Evolutionary conservation across 805 yeast genomes (phyloP), one percentile per base, ranked within the genome.

Genomic region (Wickerhamomyces tratensis): DNA sequence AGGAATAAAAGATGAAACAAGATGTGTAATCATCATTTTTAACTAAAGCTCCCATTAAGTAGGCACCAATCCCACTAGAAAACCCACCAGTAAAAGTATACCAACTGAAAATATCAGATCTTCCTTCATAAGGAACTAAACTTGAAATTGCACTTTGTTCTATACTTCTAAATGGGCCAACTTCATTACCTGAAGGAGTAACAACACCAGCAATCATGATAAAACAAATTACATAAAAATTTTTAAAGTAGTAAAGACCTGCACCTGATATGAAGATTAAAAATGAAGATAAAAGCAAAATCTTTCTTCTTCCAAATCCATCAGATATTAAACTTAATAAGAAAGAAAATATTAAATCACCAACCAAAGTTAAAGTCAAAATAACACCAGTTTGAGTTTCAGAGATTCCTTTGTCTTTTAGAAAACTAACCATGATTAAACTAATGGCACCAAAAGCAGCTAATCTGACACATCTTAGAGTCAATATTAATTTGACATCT

Each of bases 71-170:
- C 0, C 79, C 77, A 25, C 67, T 61, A 15, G 74, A 67, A 25
- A 72, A 50, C 3, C 67, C 62, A 0, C 79, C 81, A 34, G 71
- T 52, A 48, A 76, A 68, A 1, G 68, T 64, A 51, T 74, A 76
- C 80, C 81, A 76, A 7, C 79, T 74, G 49, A 69, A 76, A n/a
- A 73, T 61, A 49, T 76, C 81, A 0, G 79, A 65, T 41, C 79
- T 55, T 30, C 67, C 59, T 10, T 62, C 63, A 13, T 61, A 50
- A 7, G 64, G 56, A 5, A 67, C 63, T 44, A 76, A 52, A 14
- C 74, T 70, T 0, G 80, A 77, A 34, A 76, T 60, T 1, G 73
- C 55, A 30, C 74, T 63, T 46, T 75, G 79, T 49, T 76, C 82
- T n/a, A 76, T 59, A 8, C 78, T 69, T 45, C 79, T 60, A 55